Base-by-base conservation (phyloP, 2,329 filamentous ascomycete genomes). In the Aspergillus fumigatus region DNA sequence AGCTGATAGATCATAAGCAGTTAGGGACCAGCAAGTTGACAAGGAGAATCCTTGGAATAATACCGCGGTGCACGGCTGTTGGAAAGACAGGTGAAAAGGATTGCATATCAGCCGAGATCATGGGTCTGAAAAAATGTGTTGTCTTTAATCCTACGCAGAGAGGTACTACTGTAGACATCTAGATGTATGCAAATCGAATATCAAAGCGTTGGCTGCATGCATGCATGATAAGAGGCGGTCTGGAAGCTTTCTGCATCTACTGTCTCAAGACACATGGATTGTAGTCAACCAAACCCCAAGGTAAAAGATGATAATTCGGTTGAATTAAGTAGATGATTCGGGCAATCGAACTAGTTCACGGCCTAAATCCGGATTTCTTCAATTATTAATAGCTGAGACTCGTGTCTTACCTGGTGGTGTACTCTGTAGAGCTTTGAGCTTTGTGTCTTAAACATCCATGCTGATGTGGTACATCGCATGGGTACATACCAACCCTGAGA, bases 1-100 rank as follows among this genome's bases (percentile, higher is more conserved):
- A 66, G 61, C 59, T 66, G 60, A 65, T 59, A 50, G 48, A 51
- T 57, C 52, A 56, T 29, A 50, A 48, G 14, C 14, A 38, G 32
- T 38, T 17, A 38, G 32, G 14, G 6, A 38, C 32, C 14, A 6
- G 14, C 32, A 38, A 38, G 32, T 38, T 38, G 32, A 38, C 32
- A 17, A 38, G 32, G 32, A 38, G 32, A 38, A 17, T 17, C 32
- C 14, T 38, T 38, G 32, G 32, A 38, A 38, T 29, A 29, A n/a
- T 38, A 14, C 5, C 32, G 17, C 32, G 17, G 32, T 38, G 32
- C 14, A 17, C 32, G 32, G 32, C 32, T 14, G 32, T 38, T 17
- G 14, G 32, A 14, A 38, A 38, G 32, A 38, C 32, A 38, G 14
- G 32, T 17, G 14, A 38, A 10, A 43, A 21, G 17, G 19, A 19